Percentiles rank a stretch among this genome's conserved stretches.
phyloP scores from a whole-genome alignment of 1,284 basidiomycete genomes.

The Trichosporon sp. region DNA sequence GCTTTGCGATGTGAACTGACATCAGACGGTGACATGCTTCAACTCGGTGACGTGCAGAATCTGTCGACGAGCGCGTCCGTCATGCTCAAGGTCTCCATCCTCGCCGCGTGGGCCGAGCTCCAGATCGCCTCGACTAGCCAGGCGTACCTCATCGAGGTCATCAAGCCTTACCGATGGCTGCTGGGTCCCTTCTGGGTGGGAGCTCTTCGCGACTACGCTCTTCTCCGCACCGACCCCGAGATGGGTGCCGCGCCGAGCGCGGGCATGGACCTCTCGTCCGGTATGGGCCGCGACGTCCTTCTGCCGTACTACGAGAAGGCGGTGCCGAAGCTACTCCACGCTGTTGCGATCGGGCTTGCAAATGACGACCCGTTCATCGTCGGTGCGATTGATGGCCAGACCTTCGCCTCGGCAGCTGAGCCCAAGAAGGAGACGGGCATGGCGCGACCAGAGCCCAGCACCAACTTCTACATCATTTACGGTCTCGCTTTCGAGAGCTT shows the following conservation, averaged over 20 bases:
- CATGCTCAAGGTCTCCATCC: slow-evolving; percentile 89
- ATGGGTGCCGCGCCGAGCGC: slow-evolving; percentile 68
- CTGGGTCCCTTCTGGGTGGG: slow-evolving; percentile 87
- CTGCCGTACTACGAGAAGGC: slow-evolving; percentile 88
- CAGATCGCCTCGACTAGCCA: slow-evolving; percentile 77
- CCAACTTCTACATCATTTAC: slow-evolving; percentile 86
- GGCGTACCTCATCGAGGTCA: slow-evolving; percentile 75
- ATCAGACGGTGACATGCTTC: slow-evolving; percentile 76
- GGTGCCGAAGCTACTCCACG: slow-evolving; percentile 83
- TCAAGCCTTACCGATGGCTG: slow-evolving; percentile 75
- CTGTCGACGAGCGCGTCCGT: slow-evolving; percentile 91
- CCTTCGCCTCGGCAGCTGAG: slow-evolving; percentile 38
- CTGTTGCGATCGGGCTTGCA: slow-evolving; percentile 79
- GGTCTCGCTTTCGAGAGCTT: slow-evolving; percentile 91
- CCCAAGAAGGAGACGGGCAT: slow-evolving; percentile 38
- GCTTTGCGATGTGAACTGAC: background rate
- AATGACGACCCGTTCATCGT: slow-evolving; percentile 69
- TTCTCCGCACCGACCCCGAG: slow-evolving; percentile 85
- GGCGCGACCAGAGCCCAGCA: slow-evolving; percentile 68
- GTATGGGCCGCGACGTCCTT: slow-evolving; percentile 84
- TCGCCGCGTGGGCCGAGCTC: slow-evolving; percentile 95
- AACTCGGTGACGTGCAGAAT: slow-evolving; percentile 82
- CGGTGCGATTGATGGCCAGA: slow-evolving; percentile 79
- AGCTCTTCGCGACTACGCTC: slow-evolving; percentile 86
- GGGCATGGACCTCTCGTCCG: slow-evolving; percentile 76